Conservation (phyloP, 2,329 filamentous ascomycete species). For the Fusarium continuum region DNA sequence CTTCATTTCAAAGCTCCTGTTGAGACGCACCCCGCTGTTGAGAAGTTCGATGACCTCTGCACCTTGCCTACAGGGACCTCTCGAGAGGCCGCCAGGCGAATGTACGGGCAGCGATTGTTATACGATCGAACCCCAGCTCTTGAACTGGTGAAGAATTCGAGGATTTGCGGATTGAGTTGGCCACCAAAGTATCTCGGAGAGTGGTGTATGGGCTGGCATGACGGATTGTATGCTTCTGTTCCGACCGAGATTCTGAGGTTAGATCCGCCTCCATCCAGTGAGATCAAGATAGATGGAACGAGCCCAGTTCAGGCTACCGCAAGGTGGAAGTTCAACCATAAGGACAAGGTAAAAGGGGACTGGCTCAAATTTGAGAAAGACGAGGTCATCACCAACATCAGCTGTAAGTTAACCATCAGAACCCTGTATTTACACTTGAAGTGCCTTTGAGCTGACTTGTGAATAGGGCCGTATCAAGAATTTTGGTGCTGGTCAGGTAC, state of each 20-base stretch:
- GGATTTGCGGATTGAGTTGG: slow-evolving; percentile 61
- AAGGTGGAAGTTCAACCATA: slow-evolving; percentile 63
- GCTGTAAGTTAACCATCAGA: slow-evolving; percentile 53
- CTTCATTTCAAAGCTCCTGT: slow-evolving; percentile 58
- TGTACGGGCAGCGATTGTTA: slow-evolving; percentile 58
- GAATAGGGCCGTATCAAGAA: slow-evolving; percentile 54
- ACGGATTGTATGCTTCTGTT: slow-evolving; percentile 60
- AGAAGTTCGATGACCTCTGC: slow-evolving; percentile 53
- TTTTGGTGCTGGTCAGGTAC: slow-evolving; percentile 67
- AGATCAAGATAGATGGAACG: slow-evolving; percentile 57
- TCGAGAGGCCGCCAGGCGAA: slow-evolving; percentile 57
- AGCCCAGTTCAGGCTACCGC: slow-evolving; percentile 60
- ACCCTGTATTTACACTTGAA: not conserved
- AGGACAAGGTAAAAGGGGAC: slow-evolving; percentile 50
- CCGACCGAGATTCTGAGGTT: slow-evolving; percentile 60
- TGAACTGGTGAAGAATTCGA: slow-evolving; percentile 59
- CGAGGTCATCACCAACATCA: slow-evolving; percentile 72
- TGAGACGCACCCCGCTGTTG: slow-evolving; percentile 52
- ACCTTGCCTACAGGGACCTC: slow-evolving; percentile 57
- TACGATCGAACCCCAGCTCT: slow-evolving; percentile 57
- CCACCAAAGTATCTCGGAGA: slow-evolving; percentile 62
- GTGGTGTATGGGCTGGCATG: slow-evolving; percentile 67
- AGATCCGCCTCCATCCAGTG: slow-evolving; percentile 56
- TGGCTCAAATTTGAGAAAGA: slow-evolving; percentile 73
- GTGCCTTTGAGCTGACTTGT: slow-evolving; percentile 11